Conservation (phyloP, 2,329 filamentous ascomycete genomes). For the Sporothrix variecibatus region DNA sequence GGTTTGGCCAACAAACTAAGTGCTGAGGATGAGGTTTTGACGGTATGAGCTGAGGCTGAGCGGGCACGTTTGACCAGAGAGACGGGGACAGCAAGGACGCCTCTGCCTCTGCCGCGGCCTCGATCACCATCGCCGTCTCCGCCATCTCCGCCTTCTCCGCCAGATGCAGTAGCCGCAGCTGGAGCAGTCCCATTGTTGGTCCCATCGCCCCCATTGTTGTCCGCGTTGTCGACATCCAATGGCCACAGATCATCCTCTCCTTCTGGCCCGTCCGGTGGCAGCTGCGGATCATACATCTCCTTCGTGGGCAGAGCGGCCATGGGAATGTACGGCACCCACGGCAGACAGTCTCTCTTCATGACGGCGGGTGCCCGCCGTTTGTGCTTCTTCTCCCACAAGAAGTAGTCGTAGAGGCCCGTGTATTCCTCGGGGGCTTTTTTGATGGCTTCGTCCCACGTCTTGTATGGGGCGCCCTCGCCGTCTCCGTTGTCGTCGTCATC, state of each 20-base stretch:
- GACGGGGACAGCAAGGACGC: not conserved
- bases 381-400: conserved; percentile 23
- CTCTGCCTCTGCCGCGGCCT: not conserved
- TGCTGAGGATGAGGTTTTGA: not conserved
- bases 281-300: not conserved
- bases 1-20: not conserved
- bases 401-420: not conserved
- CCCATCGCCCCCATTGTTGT: not conserved
- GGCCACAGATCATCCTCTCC: not conserved
- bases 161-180: not conserved
- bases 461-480: conserved; percentile 1
- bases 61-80: not conserved
- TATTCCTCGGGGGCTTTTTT: conserved; percentile 15
- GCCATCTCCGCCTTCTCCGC: not conserved
- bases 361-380: conserved; percentile 21
- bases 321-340: conserved; percentile 16
- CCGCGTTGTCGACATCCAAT: not conserved
- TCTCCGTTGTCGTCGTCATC: not conserved
- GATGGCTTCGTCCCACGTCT: conserved; percentile 4
- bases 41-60: not conserved
- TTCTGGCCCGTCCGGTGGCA: not conserved
- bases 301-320: not conserved
- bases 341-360: not conserved
- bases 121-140: not conserved
- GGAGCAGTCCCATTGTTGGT: not conserved